Percentiles rank a stretch among this genome's conserved stretches.
Evolutionary conservation across 176 grass and related monocot genomes (phyloP).

Genomic region (Ampelocalamus luodianensis): DNA sequence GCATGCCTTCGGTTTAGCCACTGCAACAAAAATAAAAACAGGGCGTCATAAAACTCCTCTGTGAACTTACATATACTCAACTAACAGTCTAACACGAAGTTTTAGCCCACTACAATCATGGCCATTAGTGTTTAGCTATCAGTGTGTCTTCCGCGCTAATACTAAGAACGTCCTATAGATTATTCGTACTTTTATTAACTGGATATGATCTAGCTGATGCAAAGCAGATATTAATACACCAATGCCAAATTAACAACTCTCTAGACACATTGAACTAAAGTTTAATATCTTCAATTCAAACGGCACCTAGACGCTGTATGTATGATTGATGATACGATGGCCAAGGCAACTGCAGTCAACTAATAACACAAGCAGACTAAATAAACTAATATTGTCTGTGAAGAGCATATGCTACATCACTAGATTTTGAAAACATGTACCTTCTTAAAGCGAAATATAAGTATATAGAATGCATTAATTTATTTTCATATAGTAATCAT

Average conservation of each 20-base stretch:
- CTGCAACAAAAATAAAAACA: slow-evolving; percentile 50
- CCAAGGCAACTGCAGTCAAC: not conserved
- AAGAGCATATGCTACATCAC: slow-evolving; percentile 16
- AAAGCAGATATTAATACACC: slow-evolving; percentile 13
- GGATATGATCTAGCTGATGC: slow-evolving; percentile 33
- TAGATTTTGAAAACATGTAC: not conserved
- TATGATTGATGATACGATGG: not conserved
- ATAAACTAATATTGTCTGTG: slow-evolving; percentile 10
- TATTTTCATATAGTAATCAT: not conserved
- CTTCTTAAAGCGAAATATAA: not conserved
- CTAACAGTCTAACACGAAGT: not conserved
- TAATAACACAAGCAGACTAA: slow-evolving; percentile 39
- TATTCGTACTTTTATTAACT: slow-evolving; percentile 20
- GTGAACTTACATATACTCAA: slow-evolving; percentile 15
- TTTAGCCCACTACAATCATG: not conserved
- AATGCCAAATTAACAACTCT: slow-evolving; percentile 1
- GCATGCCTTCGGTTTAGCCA: slow-evolving; percentile 89
- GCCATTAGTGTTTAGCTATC: not conserved
- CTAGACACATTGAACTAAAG: not conserved
- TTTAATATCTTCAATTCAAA: slow-evolving; percentile 11
- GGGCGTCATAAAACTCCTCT: not conserved
- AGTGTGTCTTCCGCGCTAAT: not conserved
- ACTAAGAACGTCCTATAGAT: not conserved
- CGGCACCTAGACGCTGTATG: not conserved
- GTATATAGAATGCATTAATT: not conserved